These are phyloP conservation scores for Iris pallida DNA, from an alignment of 116 monocot genomes.

Conservation along the genomic window DNA sequence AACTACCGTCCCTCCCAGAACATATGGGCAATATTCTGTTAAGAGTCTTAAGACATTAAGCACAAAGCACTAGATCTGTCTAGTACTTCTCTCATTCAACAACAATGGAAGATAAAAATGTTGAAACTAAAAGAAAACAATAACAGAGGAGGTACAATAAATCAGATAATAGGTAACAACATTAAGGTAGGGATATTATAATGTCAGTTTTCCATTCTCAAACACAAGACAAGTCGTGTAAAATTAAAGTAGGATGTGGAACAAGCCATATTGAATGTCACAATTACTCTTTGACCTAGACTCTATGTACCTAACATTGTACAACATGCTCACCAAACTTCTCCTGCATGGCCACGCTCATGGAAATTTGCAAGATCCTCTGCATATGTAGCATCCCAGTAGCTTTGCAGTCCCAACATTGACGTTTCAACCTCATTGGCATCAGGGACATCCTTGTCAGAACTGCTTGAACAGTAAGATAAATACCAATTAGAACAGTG, in stretches of 20 bases:
- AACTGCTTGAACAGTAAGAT: constrained; percentile 32
- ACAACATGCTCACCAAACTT: constrained; percentile 54
- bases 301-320: background rate
- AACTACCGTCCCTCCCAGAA: no score
- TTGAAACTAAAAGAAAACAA: background rate
- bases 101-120: background rate
- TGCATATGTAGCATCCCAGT: constrained; percentile 79
- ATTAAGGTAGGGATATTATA: background rate
- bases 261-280: background rate
- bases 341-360: constrained; percentile 70
- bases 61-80: background rate
- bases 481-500: background rate
- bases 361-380: constrained; percentile 82
- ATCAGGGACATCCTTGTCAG: constrained; percentile 82
- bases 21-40: background rate
- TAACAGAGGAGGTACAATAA: background rate
- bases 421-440: constrained; percentile 66
- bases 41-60: background rate
- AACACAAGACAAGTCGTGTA: background rate
- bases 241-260: background rate
- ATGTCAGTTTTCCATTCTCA: background rate
- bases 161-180: background rate
- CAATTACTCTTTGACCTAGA: background rate
- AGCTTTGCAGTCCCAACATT: constrained; percentile 69
- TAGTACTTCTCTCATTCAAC: background rate